phyloP scores from a whole-genome alignment of 164 flowering plant species.

The Tetracentron sinense region DNA sequence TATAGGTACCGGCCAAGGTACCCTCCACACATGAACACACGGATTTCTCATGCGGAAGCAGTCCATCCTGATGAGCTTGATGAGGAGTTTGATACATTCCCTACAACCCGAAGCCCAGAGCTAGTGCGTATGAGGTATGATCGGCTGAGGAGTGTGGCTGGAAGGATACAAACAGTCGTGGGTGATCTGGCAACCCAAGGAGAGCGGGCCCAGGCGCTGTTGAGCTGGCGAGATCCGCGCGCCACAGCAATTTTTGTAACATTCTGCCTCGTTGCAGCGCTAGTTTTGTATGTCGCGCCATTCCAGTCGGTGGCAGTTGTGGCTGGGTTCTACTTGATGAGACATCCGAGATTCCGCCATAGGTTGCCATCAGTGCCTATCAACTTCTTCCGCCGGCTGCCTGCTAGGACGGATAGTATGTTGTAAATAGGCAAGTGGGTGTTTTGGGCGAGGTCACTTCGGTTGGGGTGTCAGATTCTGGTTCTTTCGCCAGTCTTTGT shows the following conservation, averaged over 20 bases:
- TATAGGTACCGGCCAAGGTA: constrained; percentile 77
- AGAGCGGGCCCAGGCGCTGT: constrained; percentile 54
- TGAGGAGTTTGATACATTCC: constrained; percentile 82
- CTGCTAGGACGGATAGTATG: constrained; percentile 85
- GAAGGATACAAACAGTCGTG: constrained; percentile 69
- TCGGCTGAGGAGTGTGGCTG: constrained; percentile 70
- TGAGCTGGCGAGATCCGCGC: constrained; percentile 81
- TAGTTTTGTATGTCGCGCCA: constrained; percentile 70
- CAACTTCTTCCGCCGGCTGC: constrained; percentile 89
- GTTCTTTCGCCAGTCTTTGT: background rate
- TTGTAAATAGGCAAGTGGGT: constrained; percentile 30
- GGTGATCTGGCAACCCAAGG: constrained; percentile 81
- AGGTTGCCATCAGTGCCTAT: constrained; percentile 66
- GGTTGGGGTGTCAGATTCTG: background rate
- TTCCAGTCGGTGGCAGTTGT: constrained; percentile 65
- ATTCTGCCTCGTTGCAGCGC: constrained; percentile 64
- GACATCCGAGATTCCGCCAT: constrained; percentile 85
- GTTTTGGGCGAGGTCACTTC: background rate
- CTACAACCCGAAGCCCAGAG: constrained; percentile 53
- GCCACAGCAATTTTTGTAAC: constrained; percentile 57
- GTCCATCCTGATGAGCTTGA: constrained; percentile 77
- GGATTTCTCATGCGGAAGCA: constrained; percentile 63
- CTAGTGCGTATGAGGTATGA: constrained; percentile 77
- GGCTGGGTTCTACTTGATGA: constrained; percentile 65
- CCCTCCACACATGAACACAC: constrained; percentile 84